These are phyloP conservation scores for Porphyrellus cyaneotinctus DNA, from an alignment of 768 basidiomycete genomes.

Conservation along the genomic window DNA sequence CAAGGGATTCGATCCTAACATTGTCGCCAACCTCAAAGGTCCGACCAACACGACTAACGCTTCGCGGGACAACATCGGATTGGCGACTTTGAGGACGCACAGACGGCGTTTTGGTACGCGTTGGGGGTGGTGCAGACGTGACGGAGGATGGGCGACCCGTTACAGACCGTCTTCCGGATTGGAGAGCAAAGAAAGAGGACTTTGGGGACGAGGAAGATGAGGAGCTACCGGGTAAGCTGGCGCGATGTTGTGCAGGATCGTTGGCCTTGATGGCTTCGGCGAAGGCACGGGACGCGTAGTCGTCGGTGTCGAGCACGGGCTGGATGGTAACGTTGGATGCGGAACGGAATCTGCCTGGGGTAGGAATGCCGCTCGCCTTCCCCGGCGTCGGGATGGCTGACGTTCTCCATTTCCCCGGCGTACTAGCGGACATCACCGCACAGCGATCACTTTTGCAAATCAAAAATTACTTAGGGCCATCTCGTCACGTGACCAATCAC, in stretches of 20 bases:
- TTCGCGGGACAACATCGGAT: slow-evolving; percentile 53
- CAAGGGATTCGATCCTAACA: slow-evolving; percentile 83
- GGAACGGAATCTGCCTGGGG: slow-evolving; percentile 68
- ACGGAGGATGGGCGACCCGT: slow-evolving; percentile 60
- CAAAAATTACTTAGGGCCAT: too few relatives aligned
- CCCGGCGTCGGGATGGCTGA: slow-evolving; percentile 49
- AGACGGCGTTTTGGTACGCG: slow-evolving; percentile 51
- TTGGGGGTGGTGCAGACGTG: slow-evolving; percentile 45
- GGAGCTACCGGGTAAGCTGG: slow-evolving; percentile 35
- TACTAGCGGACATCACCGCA: slow-evolving; percentile 36
- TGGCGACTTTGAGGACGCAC: slow-evolving; percentile 63
- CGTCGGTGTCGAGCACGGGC: slow-evolving; percentile 37
- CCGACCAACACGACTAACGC: slow-evolving; percentile 42
- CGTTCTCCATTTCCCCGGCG: slow-evolving; percentile 40
- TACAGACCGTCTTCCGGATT: slow-evolving; percentile 42
- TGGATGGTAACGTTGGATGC: slow-evolving; percentile 47
- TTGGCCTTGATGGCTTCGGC: slow-evolving; percentile 77
- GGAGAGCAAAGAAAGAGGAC: slow-evolving; percentile 35
- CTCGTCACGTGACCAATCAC: slow-evolving; percentile 20
- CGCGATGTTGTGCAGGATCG: slow-evolving; percentile 70
- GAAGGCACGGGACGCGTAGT: slow-evolving; percentile 68
- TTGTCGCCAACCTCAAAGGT: slow-evolving; percentile 71
- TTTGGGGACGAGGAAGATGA: slow-evolving; percentile 47
- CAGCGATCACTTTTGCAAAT: background rate
- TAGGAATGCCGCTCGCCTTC: slow-evolving; percentile 52